Percentiles rank a stretch among this genome's conserved stretches.
Evolutionary conservation across 176 grass and related monocot genomes (phyloP).

Genomic region (Rhynchospora breviuscula): DNA sequence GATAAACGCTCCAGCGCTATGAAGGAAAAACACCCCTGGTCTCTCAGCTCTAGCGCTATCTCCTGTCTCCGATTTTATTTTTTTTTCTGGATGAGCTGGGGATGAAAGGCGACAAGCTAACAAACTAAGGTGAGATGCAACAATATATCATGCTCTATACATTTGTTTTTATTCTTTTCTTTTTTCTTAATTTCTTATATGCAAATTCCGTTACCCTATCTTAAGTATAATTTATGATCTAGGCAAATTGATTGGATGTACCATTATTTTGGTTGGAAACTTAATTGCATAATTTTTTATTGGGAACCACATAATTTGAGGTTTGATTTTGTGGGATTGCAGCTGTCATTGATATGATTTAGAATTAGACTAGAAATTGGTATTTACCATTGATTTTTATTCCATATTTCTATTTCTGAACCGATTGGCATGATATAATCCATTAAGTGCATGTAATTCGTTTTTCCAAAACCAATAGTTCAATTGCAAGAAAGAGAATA

Average conservation of each 20-base stretch:
- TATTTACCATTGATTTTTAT: not conserved
- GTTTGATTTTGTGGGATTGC: not conserved
- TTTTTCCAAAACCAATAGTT: not conserved
- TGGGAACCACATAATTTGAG: not conserved
- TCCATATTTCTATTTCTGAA: not conserved
- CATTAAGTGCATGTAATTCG: not conserved
- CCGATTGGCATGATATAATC: not conserved
- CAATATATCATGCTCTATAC: not conserved
- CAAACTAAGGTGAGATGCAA: not conserved
- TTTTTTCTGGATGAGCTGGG: slow-evolving; percentile 16
- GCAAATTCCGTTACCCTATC: not conserved
- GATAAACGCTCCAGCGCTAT: too few species aligned
- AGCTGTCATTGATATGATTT: not conserved
- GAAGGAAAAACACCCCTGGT: too few species aligned
- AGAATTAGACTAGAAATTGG: not conserved
- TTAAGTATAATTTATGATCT: not conserved
- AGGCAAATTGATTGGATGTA: too few species aligned
- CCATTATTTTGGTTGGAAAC: too few species aligned
- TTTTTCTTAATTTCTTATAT: not conserved
- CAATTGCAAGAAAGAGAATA: too few species aligned
- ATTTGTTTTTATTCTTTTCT: slow-evolving; percentile 7
- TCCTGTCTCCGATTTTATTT: too few species aligned
- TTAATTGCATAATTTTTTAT: too few species aligned
- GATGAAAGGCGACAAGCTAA: slow-evolving; percentile 13
- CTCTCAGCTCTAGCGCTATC: too few species aligned